Evolutionary conservation across 805 yeast species (phyloP), one percentile per base, ranked within the genome.

Genomic region (Zygoascus flipseniorum): DNA sequence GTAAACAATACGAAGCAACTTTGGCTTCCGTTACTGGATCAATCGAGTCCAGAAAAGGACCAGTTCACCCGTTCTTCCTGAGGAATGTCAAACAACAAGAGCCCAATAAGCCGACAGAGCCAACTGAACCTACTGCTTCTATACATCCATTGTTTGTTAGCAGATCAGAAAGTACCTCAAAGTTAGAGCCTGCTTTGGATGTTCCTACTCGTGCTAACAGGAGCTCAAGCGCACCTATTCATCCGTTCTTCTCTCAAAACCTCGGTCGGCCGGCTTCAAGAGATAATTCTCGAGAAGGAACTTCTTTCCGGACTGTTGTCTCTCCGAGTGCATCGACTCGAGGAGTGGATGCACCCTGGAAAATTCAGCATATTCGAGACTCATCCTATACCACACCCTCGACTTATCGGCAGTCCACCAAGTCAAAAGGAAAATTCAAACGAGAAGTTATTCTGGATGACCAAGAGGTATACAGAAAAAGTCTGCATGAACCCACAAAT

Each of bases 51-150:
- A 18, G 28, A 11, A 46, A 39, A 23, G 46, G 42, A 14, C 20
- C 54, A 14, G 35, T 51, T 6, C 56, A 54, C 48, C 54, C 56
- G 10, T 54, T 54, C 39, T 54, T 54, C 46, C 31, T 49, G 8
- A 51, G 47, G 5, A 16, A 45, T 13, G 35, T 11, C 18, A 19
- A 18, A 13, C 4, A 26, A 10, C 8, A 45, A 4, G n/a, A 31
- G 19, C 35, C 23, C 3, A 20, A 28, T 4, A 37, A 28, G 8
- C 20, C 13, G 8, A 4, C 2, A 11, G 39, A 45, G 31, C 16
- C 49, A 19, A 11, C 5, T 23, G 26, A 23, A 8, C 9, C 51
- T 8, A 13, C 52, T 16, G 31, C 26, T 14, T 51, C 52, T 10
- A 16, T 44, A 4, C 52, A 50, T 50, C 47, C 55, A 5, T 52